These are phyloP conservation scores for Pseudotsuga menziesii DNA, from an alignment of 75 land plant species.

Conservation along the genomic window DNA sequence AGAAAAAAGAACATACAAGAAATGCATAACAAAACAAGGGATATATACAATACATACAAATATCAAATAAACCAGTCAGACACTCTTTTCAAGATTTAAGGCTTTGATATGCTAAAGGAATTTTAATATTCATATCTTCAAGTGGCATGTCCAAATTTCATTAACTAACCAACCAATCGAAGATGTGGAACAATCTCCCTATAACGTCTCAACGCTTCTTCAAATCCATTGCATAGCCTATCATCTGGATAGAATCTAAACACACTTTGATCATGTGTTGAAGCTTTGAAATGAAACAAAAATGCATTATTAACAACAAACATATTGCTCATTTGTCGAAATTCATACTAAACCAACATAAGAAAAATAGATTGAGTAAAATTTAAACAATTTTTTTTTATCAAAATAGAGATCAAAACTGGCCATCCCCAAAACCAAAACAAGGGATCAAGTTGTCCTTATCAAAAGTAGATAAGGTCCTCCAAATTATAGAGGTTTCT, in stretches of 20 bases:
- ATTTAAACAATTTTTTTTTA: no score
- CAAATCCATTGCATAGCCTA: constrained; percentile 64
- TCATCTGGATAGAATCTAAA: constrained; percentile 68
- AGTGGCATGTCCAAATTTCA: background rate
- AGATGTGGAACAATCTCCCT: no score
- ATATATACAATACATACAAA: background rate
- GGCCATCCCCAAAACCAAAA: constrained; percentile 90
- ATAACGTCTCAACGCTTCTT: constrained; percentile 46
- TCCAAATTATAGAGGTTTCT: constrained; percentile 74
- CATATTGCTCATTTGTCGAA: background rate
- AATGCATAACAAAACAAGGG: background rate
- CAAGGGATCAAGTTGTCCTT: constrained; percentile 88
- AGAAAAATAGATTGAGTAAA: background rate
- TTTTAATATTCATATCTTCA: background rate
- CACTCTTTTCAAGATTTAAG: background rate
- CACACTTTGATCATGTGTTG: constrained; percentile 78
- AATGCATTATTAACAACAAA: background rate
- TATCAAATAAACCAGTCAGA: background rate
- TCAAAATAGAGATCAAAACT: constrained; percentile 3
- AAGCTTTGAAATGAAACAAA: constrained; percentile 20
- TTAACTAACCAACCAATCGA: background rate
- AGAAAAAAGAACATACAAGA: background rate
- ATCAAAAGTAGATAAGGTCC: constrained; percentile 70
- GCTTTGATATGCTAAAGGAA: background rate
- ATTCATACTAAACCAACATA: background rate